phyloP scores from a whole-genome alignment of 495 filamentous ascomycete species.

The Extremus antarcticus region DNA sequence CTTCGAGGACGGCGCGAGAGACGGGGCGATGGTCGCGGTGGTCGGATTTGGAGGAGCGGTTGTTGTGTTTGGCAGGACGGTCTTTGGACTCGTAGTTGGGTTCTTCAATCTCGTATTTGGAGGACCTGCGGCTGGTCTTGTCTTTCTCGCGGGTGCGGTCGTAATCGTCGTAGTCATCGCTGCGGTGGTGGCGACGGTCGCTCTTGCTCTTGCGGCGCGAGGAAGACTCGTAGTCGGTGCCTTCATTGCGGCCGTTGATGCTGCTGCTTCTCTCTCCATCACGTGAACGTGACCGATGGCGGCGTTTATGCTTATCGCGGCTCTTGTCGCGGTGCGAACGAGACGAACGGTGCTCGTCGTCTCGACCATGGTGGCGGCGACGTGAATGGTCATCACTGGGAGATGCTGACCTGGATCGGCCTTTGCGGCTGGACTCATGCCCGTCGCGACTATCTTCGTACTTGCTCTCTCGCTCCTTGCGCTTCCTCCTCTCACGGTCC shows the following conservation, averaged over 20 bases:
- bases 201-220: constrained; percentile 18
- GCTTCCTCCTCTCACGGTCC: constrained; percentile 35
- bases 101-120: not conserved
- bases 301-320: constrained; percentile 41
- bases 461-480: constrained; percentile 32
- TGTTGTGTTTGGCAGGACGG: constrained; percentile 5
- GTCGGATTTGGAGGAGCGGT: constrained; percentile 30
- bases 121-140: constrained; percentile 25
- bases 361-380: constrained; percentile 33
- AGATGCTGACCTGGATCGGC: constrained; percentile 21
- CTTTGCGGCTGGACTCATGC: constrained; percentile 8
- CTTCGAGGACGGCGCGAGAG: constrained; percentile 8
- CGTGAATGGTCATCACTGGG: constrained; percentile 22
- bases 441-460: constrained; percentile 8
- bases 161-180: constrained; percentile 13
- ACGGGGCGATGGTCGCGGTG: constrained; percentile 26
- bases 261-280: constrained; percentile 11
- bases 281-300: constrained; percentile 31
- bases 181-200: constrained; percentile 23
- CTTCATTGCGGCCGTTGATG: not conserved
- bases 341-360: constrained; percentile 36
- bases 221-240: constrained; percentile 9
- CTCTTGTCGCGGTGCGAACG: constrained; percentile 36
- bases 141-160: constrained; percentile 35
- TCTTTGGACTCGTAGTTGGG: constrained; percentile 10